Conservation (phyloP, 805 yeast genomes). For the Ogataea methanolica region DNA sequence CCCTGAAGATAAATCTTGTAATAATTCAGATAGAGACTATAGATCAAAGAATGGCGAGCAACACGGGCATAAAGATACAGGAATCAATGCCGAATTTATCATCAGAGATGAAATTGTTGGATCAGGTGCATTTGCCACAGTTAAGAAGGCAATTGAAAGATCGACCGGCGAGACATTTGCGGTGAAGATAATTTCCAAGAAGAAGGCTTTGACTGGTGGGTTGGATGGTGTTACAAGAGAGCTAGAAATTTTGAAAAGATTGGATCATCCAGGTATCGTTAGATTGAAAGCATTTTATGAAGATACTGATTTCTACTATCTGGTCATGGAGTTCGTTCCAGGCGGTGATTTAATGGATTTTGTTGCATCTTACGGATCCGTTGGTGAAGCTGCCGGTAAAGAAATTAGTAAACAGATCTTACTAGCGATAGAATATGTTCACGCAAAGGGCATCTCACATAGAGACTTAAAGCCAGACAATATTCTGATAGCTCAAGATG, state of each 20-base stretch:
- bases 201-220: constrained; percentile 72
- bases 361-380: constrained; percentile 86
- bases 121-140: constrained; percentile 98
- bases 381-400: constrained; percentile 85
- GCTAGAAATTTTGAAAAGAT: constrained; percentile 67
- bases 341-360: constrained; percentile 99
- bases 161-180: constrained; percentile 83
- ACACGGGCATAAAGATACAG: constrained; percentile 11
- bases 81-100: constrained; percentile 49
- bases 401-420: constrained; percentile 83
- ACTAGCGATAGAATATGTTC: constrained; percentile 83
- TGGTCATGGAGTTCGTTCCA: constrained; percentile 93
- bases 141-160: constrained; percentile 84
- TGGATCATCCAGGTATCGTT: constrained; percentile 85
- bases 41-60: background rate
- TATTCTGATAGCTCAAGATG: constrained; percentile 82
- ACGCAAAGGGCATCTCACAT: constrained; percentile 87
- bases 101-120: constrained; percentile 85
- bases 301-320: constrained; percentile 72
- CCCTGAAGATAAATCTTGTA: constrained; percentile 28
- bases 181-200: constrained; percentile 80
- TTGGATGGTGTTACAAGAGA: constrained; percentile 83
- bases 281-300: constrained; percentile 79
- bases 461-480: constrained; percentile 96
- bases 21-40: constrained; percentile 6